Conservation (phyloP, 1,284 basidiomycete species). For the Heterobasidion annosum region DNA sequence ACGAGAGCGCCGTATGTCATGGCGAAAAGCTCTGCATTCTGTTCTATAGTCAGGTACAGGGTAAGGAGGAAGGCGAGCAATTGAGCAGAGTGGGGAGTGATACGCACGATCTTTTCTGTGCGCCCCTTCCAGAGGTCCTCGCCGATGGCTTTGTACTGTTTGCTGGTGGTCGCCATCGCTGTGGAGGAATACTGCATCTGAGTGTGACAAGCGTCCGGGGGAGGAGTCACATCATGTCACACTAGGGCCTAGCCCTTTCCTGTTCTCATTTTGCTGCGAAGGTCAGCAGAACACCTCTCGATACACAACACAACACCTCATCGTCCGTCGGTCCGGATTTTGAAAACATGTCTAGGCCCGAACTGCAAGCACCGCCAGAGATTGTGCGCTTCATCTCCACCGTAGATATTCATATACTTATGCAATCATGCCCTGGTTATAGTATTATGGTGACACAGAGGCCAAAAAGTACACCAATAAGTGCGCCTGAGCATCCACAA, state of each 20-base stretch:
- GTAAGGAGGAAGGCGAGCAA: neutral
- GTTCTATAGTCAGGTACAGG: constrained; percentile 15
- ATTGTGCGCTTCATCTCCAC: constrained; percentile 53
- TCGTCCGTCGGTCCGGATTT: too few relatives aligned
- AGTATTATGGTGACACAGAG: constrained; percentile 97
- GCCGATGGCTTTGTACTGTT: constrained; percentile 76
- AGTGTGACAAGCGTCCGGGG: too few relatives aligned
- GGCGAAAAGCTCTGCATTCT: constrained; percentile 97
- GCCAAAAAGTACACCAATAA: constrained; percentile 97
- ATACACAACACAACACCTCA: too few relatives aligned
- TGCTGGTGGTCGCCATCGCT: constrained; percentile 57
- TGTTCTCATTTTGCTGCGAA: too few relatives aligned
- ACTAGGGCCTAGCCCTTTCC: too few relatives aligned
- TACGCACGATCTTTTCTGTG: constrained; percentile 82
- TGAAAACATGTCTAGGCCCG: constrained; percentile 81
- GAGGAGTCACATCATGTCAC: neutral
- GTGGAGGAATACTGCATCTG: too few relatives aligned
- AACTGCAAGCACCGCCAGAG: constrained; percentile 93
- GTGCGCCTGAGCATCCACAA: constrained; percentile 32
- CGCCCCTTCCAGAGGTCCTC: constrained; percentile 90
- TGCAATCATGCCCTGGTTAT: constrained; percentile 9
- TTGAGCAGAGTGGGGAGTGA: neutral
- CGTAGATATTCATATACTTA: neutral
- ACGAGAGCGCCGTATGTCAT: constrained; percentile 97
- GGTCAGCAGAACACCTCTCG: too few relatives aligned